Percentiles rank a stretch among this genome's conserved stretches.
phyloP scores from a whole-genome alignment of 1,284 basidiomycete genomes.

The Vanrija sp. region DNA sequence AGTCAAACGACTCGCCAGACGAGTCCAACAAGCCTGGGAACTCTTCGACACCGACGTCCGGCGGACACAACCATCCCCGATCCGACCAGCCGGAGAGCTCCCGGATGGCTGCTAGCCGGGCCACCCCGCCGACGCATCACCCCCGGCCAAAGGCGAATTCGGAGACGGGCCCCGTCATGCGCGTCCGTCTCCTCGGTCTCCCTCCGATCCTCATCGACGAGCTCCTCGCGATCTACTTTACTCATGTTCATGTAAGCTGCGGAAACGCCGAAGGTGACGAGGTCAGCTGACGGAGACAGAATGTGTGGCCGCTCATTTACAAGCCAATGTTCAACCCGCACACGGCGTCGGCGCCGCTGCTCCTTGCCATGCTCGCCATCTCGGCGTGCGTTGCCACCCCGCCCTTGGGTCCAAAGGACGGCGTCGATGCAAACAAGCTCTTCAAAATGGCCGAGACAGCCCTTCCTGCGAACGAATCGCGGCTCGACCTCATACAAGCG shows the following conservation, averaged over 20 bases:
- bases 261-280: conserved; percentile 3
- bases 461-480: conserved; percentile 29
- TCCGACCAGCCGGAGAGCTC: too few species aligned
- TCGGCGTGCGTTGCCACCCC: conserved; percentile 35
- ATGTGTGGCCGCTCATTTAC: conserved; percentile 47
- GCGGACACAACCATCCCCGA: too few species aligned
- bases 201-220: conserved; percentile 29
- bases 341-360: conserved; percentile 28
- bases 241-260: conserved; percentile 36
- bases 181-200: conserved; percentile 18
- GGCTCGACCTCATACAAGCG: conserved; percentile 43
- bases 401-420: conserved; percentile 56
- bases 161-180: background rate
- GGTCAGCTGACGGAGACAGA: conserved; percentile 20
- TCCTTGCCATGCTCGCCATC: conserved; percentile 41
- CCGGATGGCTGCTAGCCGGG: too few species aligned
- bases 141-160: too few species aligned
- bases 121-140: too few species aligned
- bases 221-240: conserved; percentile 40
- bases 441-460: conserved; percentile 35
- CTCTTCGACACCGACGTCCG: too few species aligned
- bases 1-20: background rate
- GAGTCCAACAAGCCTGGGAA: too few species aligned
- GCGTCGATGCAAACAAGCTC: conserved; percentile 62
- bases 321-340: conserved; percentile 43